Conservation (phyloP, 768 basidiomycete species). For the Psilocybe sp. region DNA sequence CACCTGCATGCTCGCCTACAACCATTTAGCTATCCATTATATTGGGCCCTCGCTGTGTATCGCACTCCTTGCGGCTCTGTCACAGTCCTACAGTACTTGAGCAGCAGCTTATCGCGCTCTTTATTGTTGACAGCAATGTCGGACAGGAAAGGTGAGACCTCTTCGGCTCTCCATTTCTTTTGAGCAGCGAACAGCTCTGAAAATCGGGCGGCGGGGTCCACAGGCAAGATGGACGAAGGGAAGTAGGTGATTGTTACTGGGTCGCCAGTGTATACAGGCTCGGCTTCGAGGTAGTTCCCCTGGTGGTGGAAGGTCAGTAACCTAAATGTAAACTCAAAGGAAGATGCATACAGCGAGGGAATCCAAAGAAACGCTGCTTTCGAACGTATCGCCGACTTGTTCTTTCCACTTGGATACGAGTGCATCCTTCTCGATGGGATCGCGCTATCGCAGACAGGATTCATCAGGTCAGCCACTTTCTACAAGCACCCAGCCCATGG, state of each 20-base stretch:
- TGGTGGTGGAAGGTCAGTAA: slow-evolving; percentile 27
- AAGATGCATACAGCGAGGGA: slow-evolving; percentile 61
- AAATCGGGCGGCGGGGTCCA: slow-evolving; percentile 80
- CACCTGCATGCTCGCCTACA: background rate
- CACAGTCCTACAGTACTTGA: slow-evolving; percentile 81
- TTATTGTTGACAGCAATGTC: slow-evolving; percentile 84
- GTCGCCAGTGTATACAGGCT: slow-evolving; percentile 28
- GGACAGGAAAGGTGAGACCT: slow-evolving; percentile 77
- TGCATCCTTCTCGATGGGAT: slow-evolving; percentile 49
- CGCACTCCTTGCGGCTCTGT: slow-evolving; percentile 66
- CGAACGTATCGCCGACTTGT: slow-evolving; percentile 78
- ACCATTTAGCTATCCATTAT: slow-evolving; percentile 36
- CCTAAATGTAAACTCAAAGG: background rate
- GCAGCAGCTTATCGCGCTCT: slow-evolving; percentile 81
- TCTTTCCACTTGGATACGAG: slow-evolving; percentile 70
- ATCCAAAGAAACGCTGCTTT: slow-evolving; percentile 52
- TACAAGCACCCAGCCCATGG: background rate
- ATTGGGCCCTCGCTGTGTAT: slow-evolving; percentile 72
- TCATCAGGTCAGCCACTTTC: background rate
- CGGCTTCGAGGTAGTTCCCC: slow-evolving; percentile 71
- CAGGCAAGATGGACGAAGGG: slow-evolving; percentile 68
- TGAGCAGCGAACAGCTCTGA: slow-evolving; percentile 84
- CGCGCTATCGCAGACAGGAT: slow-evolving; percentile 39
- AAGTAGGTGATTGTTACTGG: slow-evolving; percentile 61
- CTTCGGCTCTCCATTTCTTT: slow-evolving; percentile 71